These are phyloP conservation scores for Epichloe sibirici DNA, from an alignment of 2,329 filamentous ascomycete genomes.

Conservation along the genomic window DNA sequence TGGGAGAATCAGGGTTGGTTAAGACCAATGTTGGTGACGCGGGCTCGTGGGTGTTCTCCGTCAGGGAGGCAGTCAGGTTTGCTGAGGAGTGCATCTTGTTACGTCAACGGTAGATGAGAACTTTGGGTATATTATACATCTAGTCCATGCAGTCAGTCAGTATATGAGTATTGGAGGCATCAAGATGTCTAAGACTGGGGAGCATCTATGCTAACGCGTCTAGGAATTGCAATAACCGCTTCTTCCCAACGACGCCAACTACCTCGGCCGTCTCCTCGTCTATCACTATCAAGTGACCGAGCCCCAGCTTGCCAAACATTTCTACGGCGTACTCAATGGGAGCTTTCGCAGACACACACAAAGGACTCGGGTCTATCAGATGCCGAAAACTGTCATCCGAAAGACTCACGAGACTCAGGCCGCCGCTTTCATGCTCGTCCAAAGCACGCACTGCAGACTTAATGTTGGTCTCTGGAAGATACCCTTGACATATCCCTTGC, in stretches of 20 bases:
- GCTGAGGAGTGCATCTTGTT: neutral
- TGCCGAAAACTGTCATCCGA: slow-evolving; percentile 23
- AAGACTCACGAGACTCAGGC: slow-evolving; percentile 13
- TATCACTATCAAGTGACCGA: slow-evolving; percentile 39
- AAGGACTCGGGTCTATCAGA: slow-evolving; percentile 41
- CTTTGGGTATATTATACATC: neutral
- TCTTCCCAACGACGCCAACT: slow-evolving; percentile 45
- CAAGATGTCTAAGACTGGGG: neutral
- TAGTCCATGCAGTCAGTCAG: neutral
- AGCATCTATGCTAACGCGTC: neutral
- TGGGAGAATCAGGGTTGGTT: too few relatives aligned
- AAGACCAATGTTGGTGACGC: neutral
- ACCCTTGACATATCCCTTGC: slow-evolving; percentile 37
- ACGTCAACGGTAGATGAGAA: neutral
- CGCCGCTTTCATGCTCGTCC: slow-evolving; percentile 12
- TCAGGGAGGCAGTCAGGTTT: neutral
- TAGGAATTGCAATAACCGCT: slow-evolving; percentile 26
- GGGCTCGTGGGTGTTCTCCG: neutral
- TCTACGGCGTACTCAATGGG: slow-evolving; percentile 48
- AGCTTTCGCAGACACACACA: slow-evolving; percentile 36
- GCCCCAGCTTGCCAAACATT: slow-evolving; percentile 45
- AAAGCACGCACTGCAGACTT: slow-evolving; percentile 33
- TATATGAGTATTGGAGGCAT: neutral
- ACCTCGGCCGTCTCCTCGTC: slow-evolving; percentile 38
- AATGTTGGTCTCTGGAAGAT: slow-evolving; percentile 41